Evolutionary conservation across 1,284 basidiomycete genomes (phyloP).

Genomic region (Gomphus bonarii): DNA sequence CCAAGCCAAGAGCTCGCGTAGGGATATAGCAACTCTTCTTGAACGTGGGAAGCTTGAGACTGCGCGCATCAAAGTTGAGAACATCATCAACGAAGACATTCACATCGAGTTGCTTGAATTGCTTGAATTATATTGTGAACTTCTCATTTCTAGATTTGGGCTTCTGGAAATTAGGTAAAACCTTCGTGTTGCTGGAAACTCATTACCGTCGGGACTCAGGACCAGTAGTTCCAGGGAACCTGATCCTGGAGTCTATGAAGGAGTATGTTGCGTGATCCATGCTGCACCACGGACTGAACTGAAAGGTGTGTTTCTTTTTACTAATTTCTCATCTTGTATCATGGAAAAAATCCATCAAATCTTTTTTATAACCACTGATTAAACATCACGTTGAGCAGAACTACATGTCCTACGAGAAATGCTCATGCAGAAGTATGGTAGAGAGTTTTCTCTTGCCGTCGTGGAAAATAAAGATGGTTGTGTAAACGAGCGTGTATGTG

Average conservation of each 20-base stretch:
- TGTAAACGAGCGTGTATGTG: constrained; percentile 68
- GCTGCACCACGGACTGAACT: constrained; percentile 87
- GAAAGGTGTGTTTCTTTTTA: constrained; percentile 46
- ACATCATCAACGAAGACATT: constrained; percentile 56
- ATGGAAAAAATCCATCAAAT: background rate
- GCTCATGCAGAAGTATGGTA: constrained; percentile 88
- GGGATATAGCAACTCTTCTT: constrained; percentile 71
- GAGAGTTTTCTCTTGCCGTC: constrained; percentile 69
- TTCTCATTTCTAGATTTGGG: constrained; percentile 87
- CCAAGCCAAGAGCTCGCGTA: constrained; percentile 73
- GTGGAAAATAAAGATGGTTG: constrained; percentile 78
- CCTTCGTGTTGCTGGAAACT: background rate
- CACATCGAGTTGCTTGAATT: constrained; percentile 83
- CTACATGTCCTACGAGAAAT: constrained; percentile 87
- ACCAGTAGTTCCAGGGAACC: constrained; percentile 63
- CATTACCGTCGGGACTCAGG: background rate
- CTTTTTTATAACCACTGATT: background rate
- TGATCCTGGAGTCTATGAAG: constrained; percentile 73
- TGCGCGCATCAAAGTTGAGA: constrained; percentile 75
- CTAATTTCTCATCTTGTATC: background rate
- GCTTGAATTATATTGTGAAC: constrained; percentile 88
- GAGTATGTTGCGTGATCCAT: constrained; percentile 72
- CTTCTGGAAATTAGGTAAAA: constrained; percentile 77
- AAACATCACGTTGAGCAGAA: constrained; percentile 36
- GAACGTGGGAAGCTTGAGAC: constrained; percentile 78